phyloP scores from a whole-genome alignment of 1,139 yeast species.

The Geotrichum phurueaensis region DNA sequence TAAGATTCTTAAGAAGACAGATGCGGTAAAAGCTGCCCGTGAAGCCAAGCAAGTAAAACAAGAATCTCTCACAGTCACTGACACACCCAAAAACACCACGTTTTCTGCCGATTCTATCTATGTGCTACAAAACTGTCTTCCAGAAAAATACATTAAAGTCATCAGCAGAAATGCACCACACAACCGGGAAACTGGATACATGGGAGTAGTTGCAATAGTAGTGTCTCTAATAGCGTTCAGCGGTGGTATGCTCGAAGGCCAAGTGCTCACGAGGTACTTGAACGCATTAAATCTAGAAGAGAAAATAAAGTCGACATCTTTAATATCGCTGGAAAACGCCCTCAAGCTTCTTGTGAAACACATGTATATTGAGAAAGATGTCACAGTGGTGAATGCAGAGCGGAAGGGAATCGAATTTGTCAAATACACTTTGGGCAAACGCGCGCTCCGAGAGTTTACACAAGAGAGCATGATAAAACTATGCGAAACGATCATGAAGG shows the following conservation, averaged over 20 bases:
- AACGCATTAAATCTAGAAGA: constrained; percentile 7
- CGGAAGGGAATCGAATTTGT: constrained; percentile 7
- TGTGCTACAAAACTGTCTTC: constrained; percentile 9
- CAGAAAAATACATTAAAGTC: constrained; percentile 2
- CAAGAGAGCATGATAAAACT: constrained; percentile 10
- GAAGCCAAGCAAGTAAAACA: background rate
- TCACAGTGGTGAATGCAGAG: constrained; percentile 11
- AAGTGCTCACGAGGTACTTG: constrained; percentile 7
- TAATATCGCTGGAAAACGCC: constrained; percentile 6
- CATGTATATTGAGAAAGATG: constrained; percentile 12
- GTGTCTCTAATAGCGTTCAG: constrained; percentile 13
- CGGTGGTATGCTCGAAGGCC: constrained; percentile 11
- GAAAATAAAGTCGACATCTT: constrained; percentile 1
- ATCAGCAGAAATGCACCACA: constrained; percentile 1
- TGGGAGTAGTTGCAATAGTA: constrained; percentile 12
- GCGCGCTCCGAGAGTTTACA: constrained; percentile 16
- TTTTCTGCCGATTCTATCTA: constrained; percentile 8
- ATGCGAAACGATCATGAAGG: constrained; percentile 6
- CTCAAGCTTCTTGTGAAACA: constrained; percentile 11
- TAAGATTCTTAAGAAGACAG: constrained; percentile 1
- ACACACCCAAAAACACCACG: background rate
- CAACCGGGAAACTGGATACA: constrained; percentile 12
- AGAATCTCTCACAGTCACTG: background rate
- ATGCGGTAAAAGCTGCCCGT: background rate
- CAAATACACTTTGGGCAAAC: constrained; percentile 14